These are phyloP conservation scores for Claviceps monticola DNA, from an alignment of 2,329 filamentous ascomycete genomes.

Conservation along the genomic window DNA sequence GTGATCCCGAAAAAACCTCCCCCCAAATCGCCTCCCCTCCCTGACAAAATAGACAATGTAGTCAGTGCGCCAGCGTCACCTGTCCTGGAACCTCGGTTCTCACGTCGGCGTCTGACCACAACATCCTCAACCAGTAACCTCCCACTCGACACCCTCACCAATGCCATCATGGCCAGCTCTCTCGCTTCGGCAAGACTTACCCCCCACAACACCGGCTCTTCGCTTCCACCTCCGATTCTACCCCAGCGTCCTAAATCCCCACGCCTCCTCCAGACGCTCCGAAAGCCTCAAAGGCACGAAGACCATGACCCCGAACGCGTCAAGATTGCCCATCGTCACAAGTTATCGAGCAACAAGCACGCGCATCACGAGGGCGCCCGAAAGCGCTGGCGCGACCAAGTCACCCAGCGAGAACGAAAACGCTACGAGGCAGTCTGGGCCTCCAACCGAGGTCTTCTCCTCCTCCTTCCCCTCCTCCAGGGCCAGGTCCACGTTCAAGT, in stretches of 20 bases:
- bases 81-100: conserved; percentile 18
- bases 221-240: conserved; percentile 21
- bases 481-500: conserved; percentile 6
- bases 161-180: conserved; percentile 62
- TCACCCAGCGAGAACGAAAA: conserved; percentile 60
- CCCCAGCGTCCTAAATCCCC: conserved; percentile 31
- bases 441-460: conserved; percentile 52
- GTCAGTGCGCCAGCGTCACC: conserved; percentile 22
- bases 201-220: conserved; percentile 25
- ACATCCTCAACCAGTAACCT: conserved; percentile 23
- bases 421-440: conserved; percentile 79
- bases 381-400: conserved; percentile 61
- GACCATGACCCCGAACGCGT: conserved; percentile 42
- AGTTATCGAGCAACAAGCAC: conserved; percentile 45
- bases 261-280: conserved; percentile 52
- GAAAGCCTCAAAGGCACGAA: conserved; percentile 34
- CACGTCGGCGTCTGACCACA: conserved; percentile 14
- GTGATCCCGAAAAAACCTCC: neutral
- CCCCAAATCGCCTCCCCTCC: conserved; percentile 4
- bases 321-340: conserved; percentile 32
- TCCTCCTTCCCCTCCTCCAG: conserved; percentile 18
- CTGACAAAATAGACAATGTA: conserved; percentile 7
- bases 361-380: conserved; percentile 64
- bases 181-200: conserved; percentile 49
- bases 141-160: conserved; percentile 51